phyloP scores from a whole-genome alignment of 1,139 yeast species.

The Hanseniaspora gamundiae region DNA sequence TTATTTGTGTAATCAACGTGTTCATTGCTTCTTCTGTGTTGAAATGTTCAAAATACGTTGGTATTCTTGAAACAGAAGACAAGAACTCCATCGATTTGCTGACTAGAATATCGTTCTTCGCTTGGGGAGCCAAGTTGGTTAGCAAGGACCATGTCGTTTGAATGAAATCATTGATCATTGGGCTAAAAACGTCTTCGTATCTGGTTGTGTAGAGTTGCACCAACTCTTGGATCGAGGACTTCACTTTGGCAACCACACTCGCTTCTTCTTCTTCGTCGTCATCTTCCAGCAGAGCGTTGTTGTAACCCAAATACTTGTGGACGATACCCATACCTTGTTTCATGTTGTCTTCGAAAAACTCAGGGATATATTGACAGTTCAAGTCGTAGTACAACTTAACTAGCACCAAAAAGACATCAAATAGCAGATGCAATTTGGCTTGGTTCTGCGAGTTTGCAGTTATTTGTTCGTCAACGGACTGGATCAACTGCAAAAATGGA shows the following conservation, averaged over 20 bases:
- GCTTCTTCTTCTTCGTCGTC: constrained; percentile 54
- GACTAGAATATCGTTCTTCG: constrained; percentile 73
- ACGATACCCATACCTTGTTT: constrained; percentile 64
- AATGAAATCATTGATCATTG: constrained; percentile 65
- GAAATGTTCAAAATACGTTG: constrained; percentile 53
- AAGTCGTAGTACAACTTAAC: constrained; percentile 81
- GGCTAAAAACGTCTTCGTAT: constrained; percentile 82
- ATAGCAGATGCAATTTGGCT: constrained; percentile 39
- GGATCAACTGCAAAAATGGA: constrained; percentile 62
- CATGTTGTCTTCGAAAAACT: constrained; percentile 89
- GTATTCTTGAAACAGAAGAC: constrained; percentile 67
- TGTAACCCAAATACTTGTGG: constrained; percentile 64
- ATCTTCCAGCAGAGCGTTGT: constrained; percentile 42
- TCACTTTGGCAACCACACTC: constrained; percentile 60
- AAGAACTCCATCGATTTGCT: constrained; percentile 72
- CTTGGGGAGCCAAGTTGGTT: constrained; percentile 52
- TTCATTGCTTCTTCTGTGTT: constrained; percentile 55
- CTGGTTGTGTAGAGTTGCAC: constrained; percentile 78
- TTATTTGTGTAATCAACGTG: constrained; percentile 70
- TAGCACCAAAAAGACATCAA: constrained; percentile 62
- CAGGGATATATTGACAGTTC: constrained; percentile 96
- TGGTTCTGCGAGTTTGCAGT: constrained; percentile 33
- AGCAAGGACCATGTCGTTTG: constrained; percentile 74
- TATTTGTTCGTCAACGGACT: constrained; percentile 55
- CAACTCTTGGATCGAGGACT: constrained; percentile 76